phyloP scores from a whole-genome alignment of 108 stramenopile genomes.

The Discostella pseudostelligera region DNA sequence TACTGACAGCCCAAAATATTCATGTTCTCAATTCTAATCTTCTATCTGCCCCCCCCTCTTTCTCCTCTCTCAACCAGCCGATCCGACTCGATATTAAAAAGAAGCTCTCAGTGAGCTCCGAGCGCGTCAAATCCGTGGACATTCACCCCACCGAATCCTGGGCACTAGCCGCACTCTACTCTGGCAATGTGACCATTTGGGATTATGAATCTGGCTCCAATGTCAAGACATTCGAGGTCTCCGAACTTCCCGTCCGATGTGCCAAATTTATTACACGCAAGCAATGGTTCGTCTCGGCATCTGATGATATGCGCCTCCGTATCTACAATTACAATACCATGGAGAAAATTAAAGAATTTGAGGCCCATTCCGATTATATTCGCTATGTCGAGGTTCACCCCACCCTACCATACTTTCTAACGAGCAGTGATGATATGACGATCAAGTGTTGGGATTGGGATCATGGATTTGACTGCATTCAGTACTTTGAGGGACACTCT shows the following conservation, averaged over 20 bases:
- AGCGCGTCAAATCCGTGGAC: constrained; percentile 97
- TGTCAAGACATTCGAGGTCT: constrained; percentile 95
- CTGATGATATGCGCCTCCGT: constrained; percentile 92
- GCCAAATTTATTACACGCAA: constrained; percentile 97
- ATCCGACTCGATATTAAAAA: constrained; percentile 89
- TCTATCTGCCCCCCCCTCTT: not conserved
- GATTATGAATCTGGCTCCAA: constrained; percentile 86
- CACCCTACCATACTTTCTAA: constrained; percentile 89
- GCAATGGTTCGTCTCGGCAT: constrained; percentile 94
- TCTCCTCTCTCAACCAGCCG: constrained; percentile 52
- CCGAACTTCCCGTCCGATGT: constrained; percentile 94
- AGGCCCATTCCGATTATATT: constrained; percentile 99
- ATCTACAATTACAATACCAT: constrained; percentile 99
- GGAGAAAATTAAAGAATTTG: constrained; percentile 98
- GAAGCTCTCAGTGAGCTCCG: constrained; percentile 86
- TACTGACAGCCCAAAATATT: too few relatives aligned
- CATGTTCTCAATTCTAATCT: not conserved
- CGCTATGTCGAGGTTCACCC: constrained; percentile 98
- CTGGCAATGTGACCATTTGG: constrained; percentile 98
- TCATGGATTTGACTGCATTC: constrained; percentile 91
- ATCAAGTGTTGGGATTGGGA: constrained; percentile 99
- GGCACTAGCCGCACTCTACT: constrained; percentile 97
- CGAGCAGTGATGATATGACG: constrained; percentile 94
- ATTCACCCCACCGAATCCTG: constrained; percentile 96
- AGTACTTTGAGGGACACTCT: constrained; percentile 96